These are phyloP conservation scores for Melaleuca alternifolia DNA, from an alignment of 345 rosid genomes.

Conservation along the genomic window DNA sequence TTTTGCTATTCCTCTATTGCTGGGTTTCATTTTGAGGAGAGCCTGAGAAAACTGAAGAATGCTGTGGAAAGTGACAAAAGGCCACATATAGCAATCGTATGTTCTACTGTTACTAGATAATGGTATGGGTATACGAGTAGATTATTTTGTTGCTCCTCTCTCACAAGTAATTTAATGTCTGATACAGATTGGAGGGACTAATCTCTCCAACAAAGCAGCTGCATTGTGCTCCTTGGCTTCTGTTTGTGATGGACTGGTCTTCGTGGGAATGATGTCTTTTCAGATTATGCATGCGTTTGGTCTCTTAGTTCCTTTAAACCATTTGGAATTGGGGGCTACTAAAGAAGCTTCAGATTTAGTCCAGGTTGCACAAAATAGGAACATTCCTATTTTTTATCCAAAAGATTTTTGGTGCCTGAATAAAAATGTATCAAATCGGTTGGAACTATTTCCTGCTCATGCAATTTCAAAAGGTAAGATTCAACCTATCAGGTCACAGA, in stretches of 20 bases:
- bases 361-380: constrained; percentile 28
- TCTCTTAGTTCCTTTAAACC: constrained; percentile 27
- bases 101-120: constrained; percentile 5
- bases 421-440: constrained; percentile 8
- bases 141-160: background rate
- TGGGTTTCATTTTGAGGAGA: constrained; percentile 53
- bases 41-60: constrained; percentile 30
- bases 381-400: constrained; percentile 31
- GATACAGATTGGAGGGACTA: constrained; percentile 61
- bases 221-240: constrained; percentile 57
- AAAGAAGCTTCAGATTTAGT: constrained; percentile 35
- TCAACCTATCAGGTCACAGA: background rate
- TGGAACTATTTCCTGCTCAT: constrained; percentile 32
- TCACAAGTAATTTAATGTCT: background rate
- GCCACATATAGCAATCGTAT: constrained; percentile 56
- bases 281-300: constrained; percentile 52
- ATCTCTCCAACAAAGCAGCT: constrained; percentile 37
- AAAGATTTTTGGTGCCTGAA: constrained; percentile 47
- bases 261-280: constrained; percentile 53
- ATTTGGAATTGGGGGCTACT: constrained; percentile 31
- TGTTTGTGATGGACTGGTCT: constrained; percentile 47
- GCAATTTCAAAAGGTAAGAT: constrained; percentile 34
- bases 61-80: constrained; percentile 19
- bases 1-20: constrained; percentile 43
- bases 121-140: background rate